phyloP scores from a whole-genome alignment of 202 grass and related monocot genomes.

The Bolboschoenoplectus hybrid region DNA sequence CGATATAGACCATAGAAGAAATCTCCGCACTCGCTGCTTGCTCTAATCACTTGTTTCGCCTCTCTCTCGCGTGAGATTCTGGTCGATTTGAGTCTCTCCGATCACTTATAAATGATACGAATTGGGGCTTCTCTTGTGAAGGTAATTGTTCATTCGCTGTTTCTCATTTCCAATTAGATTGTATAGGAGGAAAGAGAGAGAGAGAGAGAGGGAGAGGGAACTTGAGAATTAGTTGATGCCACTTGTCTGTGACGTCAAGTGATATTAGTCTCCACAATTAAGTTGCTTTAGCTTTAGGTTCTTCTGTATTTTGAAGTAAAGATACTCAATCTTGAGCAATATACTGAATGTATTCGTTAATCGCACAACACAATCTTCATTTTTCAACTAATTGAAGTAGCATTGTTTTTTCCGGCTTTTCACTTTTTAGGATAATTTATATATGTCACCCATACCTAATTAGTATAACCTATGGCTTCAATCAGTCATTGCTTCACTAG shows the following conservation, averaged over 20 bases:
- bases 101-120: not conserved
- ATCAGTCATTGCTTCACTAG: not conserved
- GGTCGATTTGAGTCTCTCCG: slow-evolving; percentile 6
- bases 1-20: not conserved
- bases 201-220: not conserved
- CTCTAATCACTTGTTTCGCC: not conserved
- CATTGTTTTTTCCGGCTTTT: not conserved
- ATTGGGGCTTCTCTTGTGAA: slow-evolving; percentile 3
- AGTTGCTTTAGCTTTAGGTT: slow-evolving; percentile 17
- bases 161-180: slow-evolving; percentile 13
- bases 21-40: not conserved
- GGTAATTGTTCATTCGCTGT: slow-evolving; percentile 13
- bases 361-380: not conserved
- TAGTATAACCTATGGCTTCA: not conserved
- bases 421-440: slow-evolving; percentile 2
- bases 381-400: slow-evolving; percentile 12
- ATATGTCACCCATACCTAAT: not conserved
- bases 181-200: not conserved
- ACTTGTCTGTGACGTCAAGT: slow-evolving; percentile 37
- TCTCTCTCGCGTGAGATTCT: not conserved
- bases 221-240: slow-evolving; percentile 10
- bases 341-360: not conserved
- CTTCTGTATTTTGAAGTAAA: slow-evolving; percentile 5
- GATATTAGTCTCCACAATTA: slow-evolving; percentile 9
- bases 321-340: not conserved